These are phyloP conservation scores for Pseudonectria buxi DNA, from an alignment of 2,329 filamentous ascomycete species.

Conservation along the genomic window DNA sequence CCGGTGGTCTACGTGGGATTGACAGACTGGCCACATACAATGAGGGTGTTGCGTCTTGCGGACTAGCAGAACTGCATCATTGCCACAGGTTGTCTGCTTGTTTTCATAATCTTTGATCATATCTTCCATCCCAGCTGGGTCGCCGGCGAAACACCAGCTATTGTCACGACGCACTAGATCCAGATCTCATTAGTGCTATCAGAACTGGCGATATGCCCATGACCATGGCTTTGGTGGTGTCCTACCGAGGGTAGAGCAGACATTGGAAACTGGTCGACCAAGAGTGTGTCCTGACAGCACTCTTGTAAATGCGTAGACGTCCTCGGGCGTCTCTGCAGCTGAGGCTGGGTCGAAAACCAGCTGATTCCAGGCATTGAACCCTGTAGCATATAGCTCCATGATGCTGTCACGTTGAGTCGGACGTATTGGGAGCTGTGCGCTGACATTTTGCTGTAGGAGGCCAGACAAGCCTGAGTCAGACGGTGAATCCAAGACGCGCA, in stretches of 20 bases:
- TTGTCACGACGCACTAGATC: constrained; percentile 16
- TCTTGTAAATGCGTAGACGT: constrained; percentile 38
- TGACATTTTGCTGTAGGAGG: too few species aligned
- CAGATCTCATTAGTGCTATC: background rate
- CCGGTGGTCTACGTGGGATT: too few species aligned
- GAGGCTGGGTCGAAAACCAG: constrained; percentile 31
- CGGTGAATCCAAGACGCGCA: too few species aligned
- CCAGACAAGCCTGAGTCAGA: too few species aligned
- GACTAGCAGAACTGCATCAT: constrained; percentile 8
- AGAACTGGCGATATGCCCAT: too few species aligned
- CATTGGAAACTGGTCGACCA: constrained; percentile 25
- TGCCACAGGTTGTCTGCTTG: constrained; percentile 3
- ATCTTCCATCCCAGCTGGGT: background rate
- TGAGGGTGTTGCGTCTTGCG: background rate
- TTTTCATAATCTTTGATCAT: background rate
- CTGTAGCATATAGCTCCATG: constrained; percentile 48
- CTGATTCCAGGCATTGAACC: constrained; percentile 55
- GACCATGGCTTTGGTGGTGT: background rate
- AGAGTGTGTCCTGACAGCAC: constrained; percentile 34
- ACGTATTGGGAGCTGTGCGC: constrained; percentile 10
- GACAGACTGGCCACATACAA: background rate
- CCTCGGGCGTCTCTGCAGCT: constrained; percentile 32
- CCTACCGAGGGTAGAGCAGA: constrained; percentile 42
- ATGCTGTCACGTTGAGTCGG: background rate
- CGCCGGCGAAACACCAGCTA: constrained; percentile 14